These are phyloP conservation scores for Aspergillus campestris DNA, from an alignment of 495 filamentous ascomycete genomes.

Conservation along the genomic window DNA sequence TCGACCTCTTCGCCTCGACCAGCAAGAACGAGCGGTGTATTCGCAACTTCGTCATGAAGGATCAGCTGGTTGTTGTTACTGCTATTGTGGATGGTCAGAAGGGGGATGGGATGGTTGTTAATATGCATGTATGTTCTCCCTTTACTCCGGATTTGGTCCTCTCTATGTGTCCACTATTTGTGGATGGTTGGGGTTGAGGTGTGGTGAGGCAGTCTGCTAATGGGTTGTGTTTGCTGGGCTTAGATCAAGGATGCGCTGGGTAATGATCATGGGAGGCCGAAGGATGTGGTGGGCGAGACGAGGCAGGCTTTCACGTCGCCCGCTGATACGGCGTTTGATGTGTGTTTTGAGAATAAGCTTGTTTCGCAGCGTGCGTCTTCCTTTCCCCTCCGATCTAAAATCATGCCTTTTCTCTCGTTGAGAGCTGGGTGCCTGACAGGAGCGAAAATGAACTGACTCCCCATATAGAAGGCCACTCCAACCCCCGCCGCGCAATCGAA, in stretches of 20 bases:
- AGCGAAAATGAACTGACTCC: too few species aligned
- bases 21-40: conserved; percentile 77
- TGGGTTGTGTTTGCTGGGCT: neutral
- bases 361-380: conserved; percentile 49
- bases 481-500: conserved; percentile 72
- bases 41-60: conserved; percentile 88
- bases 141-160: neutral
- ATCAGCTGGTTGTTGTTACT: conserved; percentile 97
- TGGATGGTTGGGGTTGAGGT: neutral
- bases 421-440: too few species aligned
- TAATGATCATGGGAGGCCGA: conserved; percentile 88
- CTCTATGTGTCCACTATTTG: too few species aligned
- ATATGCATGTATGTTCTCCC: conserved; percentile 74
- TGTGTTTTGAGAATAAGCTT: conserved; percentile 90
- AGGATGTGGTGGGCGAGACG: conserved; percentile 84
- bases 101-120: conserved; percentile 88
- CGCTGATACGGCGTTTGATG: conserved; percentile 89
- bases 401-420: too few species aligned
- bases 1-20: conserved; percentile 74
- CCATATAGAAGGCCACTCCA: conserved; percentile 29
- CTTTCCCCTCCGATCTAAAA: neutral
- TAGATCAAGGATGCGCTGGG: conserved; percentile 92
- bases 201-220: neutral
- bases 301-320: conserved; percentile 94
- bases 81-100: conserved; percentile 74